phyloP scores from a whole-genome alignment of 176 grass and related monocot genomes.

The Eremochloa ophiuroides region DNA sequence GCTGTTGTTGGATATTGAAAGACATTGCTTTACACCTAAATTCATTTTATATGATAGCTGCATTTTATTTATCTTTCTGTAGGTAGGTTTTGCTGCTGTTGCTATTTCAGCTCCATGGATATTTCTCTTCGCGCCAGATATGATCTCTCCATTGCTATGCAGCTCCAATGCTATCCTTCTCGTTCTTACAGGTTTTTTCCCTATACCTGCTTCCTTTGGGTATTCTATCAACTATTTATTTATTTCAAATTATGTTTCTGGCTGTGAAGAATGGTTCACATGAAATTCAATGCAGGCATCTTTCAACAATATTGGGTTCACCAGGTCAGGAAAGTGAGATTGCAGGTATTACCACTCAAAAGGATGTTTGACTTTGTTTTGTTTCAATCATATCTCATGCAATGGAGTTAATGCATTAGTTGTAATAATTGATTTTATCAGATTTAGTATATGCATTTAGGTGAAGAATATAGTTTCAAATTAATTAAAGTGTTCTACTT shows the following conservation, averaged over 20 bases:
- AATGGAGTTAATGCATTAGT: background rate
- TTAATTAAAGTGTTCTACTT: constrained; percentile 13
- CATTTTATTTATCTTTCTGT: constrained; percentile 38
- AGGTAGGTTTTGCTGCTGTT: constrained; percentile 77
- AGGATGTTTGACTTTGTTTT: background rate
- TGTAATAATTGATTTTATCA: background rate
- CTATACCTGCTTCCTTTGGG: background rate
- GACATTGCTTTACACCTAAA: background rate
- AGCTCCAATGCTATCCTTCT: constrained; percentile 82
- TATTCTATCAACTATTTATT: constrained; percentile 10
- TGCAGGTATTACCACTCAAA: constrained; percentile 59
- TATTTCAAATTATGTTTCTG: background rate
- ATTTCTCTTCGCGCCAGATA: constrained; percentile 59
- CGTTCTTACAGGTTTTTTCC: constrained; percentile 73
- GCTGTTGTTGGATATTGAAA: background rate
- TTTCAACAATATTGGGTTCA: constrained; percentile 99
- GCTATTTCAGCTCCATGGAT: constrained; percentile 89
- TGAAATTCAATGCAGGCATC: constrained; percentile 53
- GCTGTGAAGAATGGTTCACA: constrained; percentile 5
- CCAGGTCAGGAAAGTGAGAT: constrained; percentile 96
- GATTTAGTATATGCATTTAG: background rate
- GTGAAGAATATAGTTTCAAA: constrained; percentile 2
- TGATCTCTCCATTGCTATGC: constrained; percentile 79
- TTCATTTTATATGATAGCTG: background rate
- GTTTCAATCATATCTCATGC: background rate